Percentiles rank a stretch among this genome's conserved stretches.
phyloP scores from a whole-genome alignment of 2,329 filamentous ascomycete species.

The Coleophoma cylindrospora region DNA sequence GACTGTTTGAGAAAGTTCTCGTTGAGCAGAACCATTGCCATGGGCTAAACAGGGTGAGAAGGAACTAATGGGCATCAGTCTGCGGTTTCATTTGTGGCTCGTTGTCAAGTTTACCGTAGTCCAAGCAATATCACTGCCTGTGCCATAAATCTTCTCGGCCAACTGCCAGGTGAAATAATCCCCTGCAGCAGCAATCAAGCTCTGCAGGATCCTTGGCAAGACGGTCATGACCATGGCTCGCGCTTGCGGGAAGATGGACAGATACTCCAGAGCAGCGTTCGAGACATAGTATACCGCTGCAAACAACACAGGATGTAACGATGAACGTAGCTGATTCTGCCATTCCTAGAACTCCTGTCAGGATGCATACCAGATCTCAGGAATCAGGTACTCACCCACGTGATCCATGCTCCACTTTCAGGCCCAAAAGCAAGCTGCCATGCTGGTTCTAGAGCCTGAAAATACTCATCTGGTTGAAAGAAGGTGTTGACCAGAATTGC shows the following conservation, averaged over 20 bases:
- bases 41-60: slow-evolving; percentile 68
- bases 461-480: slow-evolving; percentile 98
- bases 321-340: slow-evolving; percentile 80
- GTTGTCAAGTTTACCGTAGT: slow-evolving; percentile 52
- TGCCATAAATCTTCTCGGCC: slow-evolving; percentile 67
- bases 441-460: slow-evolving; percentile 90
- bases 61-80: slow-evolving; percentile 45
- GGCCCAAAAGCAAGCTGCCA: slow-evolving; percentile 83
- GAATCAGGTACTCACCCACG: slow-evolving; percentile 64
- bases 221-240: slow-evolving; percentile 65
- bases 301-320: slow-evolving; percentile 86
- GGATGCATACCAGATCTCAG: not conserved
- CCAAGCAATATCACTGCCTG: slow-evolving; percentile 56
- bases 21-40: slow-evolving; percentile 98
- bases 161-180: slow-evolving; percentile 90
- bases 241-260: slow-evolving; percentile 47
- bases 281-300: slow-evolving; percentile 65
- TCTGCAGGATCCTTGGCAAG: slow-evolving; percentile 72
- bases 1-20: slow-evolving; percentile 86
- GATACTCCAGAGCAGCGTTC: slow-evolving; percentile 47
- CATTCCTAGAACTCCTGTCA: slow-evolving; percentile 66
- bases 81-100: slow-evolving; percentile 26
- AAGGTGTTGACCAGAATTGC: slow-evolving; percentile 78
- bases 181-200: slow-evolving; percentile 67
- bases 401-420: slow-evolving; percentile 80